Evolutionary conservation across 108 stramenopile genomes (phyloP), one percentile per base, ranked within the genome.

Genomic region (Pseudonitzschia delicatissima): DNA sequence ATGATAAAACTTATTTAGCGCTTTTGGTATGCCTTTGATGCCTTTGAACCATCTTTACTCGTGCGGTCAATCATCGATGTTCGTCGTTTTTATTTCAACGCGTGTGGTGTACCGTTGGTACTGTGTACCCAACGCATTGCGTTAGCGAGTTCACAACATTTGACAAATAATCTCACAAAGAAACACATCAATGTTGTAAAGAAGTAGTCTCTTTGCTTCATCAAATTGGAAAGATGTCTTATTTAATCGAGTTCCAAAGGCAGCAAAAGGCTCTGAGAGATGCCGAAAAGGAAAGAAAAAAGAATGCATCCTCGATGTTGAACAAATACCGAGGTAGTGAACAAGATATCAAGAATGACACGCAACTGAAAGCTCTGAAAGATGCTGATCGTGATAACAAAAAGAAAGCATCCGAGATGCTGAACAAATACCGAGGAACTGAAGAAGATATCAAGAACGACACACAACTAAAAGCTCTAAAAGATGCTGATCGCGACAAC

Each of bases 401-500:
- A 44, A 25, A 44, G 25, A 47, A 31, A 45, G 62, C 62, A 63
- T 25, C 62, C 25, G 32, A 31, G 1, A 37, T 45, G n/a, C 37
- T 63, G 26, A 25, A 29, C 28, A 3, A 23, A n/a, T 63, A 63
- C 45, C 62, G 37, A 9, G 53, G 53, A n/a, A 26, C 25, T 25
- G 53, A 57, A 57, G 25, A 57, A 5, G 53, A 57, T 25, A 57
- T 57, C 29, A n/a, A n/a, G n/a, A n/a, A n/a, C n/a, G n/a, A 63
- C 29, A 63, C 5, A 18, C 40, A 45, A 9, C 62, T 45, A 29
- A 63, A 63, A 13, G 62, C 62, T 44, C 37, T 44, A 12, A 63
- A 47, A 45, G 26, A 63, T 44, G 45, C 26, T 1, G 62, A 63
- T 13, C 62, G 62, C 23, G 35, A 45, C 27, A 27, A 42, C 27